Base-by-base conservation (phyloP, 1,139 yeast species). In the Taphrina wiesneri region DNA sequence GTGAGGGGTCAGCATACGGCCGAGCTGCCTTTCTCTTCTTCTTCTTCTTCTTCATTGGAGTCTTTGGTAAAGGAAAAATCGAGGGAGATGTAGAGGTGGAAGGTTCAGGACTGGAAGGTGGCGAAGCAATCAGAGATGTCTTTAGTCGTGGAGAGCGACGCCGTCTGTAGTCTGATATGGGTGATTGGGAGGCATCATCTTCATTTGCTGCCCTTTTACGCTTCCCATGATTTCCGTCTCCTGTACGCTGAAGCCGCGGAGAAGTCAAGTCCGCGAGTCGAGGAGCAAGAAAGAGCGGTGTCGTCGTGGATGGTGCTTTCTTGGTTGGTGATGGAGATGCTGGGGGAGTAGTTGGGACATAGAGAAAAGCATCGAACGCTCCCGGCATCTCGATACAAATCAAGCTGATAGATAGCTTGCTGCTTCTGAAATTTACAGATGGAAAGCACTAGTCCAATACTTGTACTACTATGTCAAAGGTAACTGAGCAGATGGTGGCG, bases 1-100 rank as follows among this genome's bases (percentile, higher is more conserved):
- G 60, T 11, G 68, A 60, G 13, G 73, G 74, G 13, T 68, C 69
- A 2, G 73, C 74, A 59, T 71, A 70, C 13, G 66, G 57, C n/a
- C 71, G 64, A 1, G 63, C 46, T 9, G 51, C 56, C 17, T 57
- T 63, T 11, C 68, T 65, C 45, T 36, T 49, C 46, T 47, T 46
- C 36, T 28, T 47, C 56, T 15, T 46, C 49, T 26, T 49, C n/a
- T 26, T 21, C 28, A 6, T 23, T n/a, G 21, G 13, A 3, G 7
- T 19, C n/a, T 21, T 28, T 9, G 49, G 39, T n/a, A n/a, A n/a
- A n/a, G n/a, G n/a, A n/a, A n/a, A 13, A 39, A 6, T 19, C 26
- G 49, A 19, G 7, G 25, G 11, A 9, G 26, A 7, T 9, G 25
- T 1, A 0, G 49, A 45, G 11, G 11, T 6, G 1, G 49, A 21